phyloP scores from a whole-genome alignment of 176 grass and related monocot genomes.

The Ananas comosus region DNA sequence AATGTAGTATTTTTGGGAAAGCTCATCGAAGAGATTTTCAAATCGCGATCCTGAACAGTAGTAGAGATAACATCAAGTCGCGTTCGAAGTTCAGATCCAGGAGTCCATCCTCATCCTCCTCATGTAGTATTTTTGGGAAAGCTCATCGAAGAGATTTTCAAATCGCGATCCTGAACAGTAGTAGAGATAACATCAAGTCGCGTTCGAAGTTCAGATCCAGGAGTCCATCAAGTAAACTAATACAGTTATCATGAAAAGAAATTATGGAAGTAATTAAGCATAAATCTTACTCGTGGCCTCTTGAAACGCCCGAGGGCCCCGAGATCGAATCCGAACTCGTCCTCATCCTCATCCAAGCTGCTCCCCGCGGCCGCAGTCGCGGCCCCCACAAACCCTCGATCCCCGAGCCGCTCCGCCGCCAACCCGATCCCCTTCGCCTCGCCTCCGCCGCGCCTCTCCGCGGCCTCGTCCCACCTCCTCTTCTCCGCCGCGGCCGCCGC shows the following conservation, averaged over 20 bases:
- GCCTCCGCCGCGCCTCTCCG: background rate
- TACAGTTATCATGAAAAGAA: background rate
- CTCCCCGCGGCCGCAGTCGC: conserved; percentile 2
- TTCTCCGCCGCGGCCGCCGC: background rate
- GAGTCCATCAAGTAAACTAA: no score
- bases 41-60: no score
- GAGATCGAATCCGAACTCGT: conserved; percentile 34
- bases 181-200: no score
- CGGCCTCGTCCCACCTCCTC: conserved; percentile 20
- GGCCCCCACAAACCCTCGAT: background rate
- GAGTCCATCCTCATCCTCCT: no score
- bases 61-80: no score
- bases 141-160: no score
- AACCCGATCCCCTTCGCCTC: conserved; percentile 21
- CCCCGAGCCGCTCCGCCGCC: conserved; percentile 21
- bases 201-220: no score
- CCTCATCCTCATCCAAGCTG: conserved; percentile 55
- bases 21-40: no score
- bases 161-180: no score
- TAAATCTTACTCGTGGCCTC: conserved; percentile 37
- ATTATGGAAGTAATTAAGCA: background rate
- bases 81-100: no score
- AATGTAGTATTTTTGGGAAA: no score
- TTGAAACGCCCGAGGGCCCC: conserved; percentile 30
- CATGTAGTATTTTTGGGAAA: no score